A percentile compares a stretch with the other conserved stretches of the same genome.
These are phyloP conservation scores for Vaccinium vitisidaea DNA, from an alignment of 148 eudicot species.

Conservation along the genomic window DNA sequence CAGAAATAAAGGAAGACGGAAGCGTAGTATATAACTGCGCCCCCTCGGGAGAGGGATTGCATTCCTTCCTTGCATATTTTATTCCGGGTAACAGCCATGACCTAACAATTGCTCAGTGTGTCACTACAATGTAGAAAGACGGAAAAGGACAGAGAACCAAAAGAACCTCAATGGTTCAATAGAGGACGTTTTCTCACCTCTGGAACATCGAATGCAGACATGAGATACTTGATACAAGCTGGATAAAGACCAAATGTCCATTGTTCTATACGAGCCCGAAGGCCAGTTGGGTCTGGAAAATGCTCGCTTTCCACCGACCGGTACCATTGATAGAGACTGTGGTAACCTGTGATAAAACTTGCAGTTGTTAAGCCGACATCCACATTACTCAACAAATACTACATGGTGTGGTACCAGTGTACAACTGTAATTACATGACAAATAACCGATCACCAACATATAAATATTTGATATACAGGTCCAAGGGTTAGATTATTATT, in stretches of 20 bases:
- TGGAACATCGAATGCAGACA: conserved; percentile 99
- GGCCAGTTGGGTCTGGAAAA: conserved; percentile 98
- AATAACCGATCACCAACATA: neutral
- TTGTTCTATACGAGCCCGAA: conserved; percentile 87
- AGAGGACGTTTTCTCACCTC: conserved; percentile 53
- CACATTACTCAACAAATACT: neutral
- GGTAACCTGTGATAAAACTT: conserved; percentile 67
- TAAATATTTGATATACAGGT: neutral
- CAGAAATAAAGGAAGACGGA: conserved; percentile 97
- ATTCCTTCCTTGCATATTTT: conserved; percentile 90
- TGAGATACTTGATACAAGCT: conserved; percentile 96
- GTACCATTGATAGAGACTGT: conserved; percentile 94
- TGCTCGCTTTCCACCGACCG: conserved; percentile 88
- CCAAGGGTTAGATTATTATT: neutral
- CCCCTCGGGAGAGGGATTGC: conserved; percentile 70
- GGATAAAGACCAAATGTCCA: conserved; percentile 99
- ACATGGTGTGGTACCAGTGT: neutral
- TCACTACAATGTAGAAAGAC: neutral
- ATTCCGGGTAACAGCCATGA: conserved; percentile 94
- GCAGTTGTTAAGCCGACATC: neutral
- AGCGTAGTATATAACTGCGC: conserved; percentile 81
- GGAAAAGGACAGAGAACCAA: neutral
- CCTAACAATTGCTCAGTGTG: conserved; percentile 41
- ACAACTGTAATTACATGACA: neutral
- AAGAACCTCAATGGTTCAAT: neutral